phyloP scores from a whole-genome alignment of 2,329 filamentous ascomycete species.

The Blastomyces silverae region DNA sequence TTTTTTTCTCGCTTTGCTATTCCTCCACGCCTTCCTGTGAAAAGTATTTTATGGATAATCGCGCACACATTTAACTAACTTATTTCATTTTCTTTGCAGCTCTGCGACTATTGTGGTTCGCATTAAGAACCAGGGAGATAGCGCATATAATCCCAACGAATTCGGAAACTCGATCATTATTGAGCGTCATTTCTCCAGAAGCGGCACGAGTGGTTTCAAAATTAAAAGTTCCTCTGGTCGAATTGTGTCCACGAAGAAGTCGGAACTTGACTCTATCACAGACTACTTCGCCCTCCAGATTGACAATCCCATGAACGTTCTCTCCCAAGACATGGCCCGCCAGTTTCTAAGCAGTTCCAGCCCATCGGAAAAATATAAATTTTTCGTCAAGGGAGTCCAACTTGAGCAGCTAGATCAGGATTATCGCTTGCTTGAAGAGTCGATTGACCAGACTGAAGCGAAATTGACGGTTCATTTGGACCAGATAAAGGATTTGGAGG shows the following conservation, averaged over 20 bases:
- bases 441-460: constrained; percentile 62
- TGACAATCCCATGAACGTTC: constrained; percentile 91
- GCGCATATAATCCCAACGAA: constrained; percentile 72
- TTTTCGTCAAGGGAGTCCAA: constrained; percentile 91
- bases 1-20: not conserved
- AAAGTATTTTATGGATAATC: not conserved
- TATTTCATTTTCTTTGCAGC: constrained; percentile 24
- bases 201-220: constrained; percentile 74
- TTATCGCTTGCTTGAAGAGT: constrained; percentile 75
- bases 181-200: constrained; percentile 78
- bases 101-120: constrained; percentile 65
- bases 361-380: constrained; percentile 83
- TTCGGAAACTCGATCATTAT: constrained; percentile 82
- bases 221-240: constrained; percentile 66
- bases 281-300: constrained; percentile 92
- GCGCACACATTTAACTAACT: constrained; percentile 11
- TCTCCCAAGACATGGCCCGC: constrained; percentile 90
- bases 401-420: constrained; percentile 87
- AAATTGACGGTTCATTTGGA: constrained; percentile 56
- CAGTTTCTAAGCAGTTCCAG: constrained; percentile 85
- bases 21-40: not conserved
- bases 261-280: constrained; percentile 83
- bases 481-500: constrained; percentile 57
- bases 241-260: constrained; percentile 72
- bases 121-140: constrained; percentile 82